Conservation (phyloP, 2,329 filamentous ascomycete species). For the Trichoderma gracile region DNA sequence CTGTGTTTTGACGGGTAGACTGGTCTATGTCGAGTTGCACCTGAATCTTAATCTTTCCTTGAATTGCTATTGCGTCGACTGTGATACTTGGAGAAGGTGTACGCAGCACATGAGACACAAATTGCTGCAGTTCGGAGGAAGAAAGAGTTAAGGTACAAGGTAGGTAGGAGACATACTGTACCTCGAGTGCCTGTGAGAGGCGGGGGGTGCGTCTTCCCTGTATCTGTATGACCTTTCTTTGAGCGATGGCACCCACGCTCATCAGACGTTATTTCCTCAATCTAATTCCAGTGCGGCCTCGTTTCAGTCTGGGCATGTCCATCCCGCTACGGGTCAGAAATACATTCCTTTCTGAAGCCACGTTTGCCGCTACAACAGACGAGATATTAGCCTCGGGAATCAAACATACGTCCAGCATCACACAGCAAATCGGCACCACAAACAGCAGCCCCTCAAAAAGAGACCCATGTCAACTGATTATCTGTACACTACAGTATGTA, state of each 20-base stretch:
- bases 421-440: neutral
- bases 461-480: neutral
- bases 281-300: slow-evolving; percentile 1
- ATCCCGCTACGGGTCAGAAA: neutral
- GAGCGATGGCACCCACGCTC: slow-evolving; percentile 1
- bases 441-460: neutral
- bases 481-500: no score
- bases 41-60: neutral
- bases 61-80: neutral
- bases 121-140: neutral
- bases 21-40: neutral
- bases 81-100: no score
- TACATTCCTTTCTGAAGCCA: neutral
- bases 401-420: neutral
- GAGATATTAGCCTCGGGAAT: no score
- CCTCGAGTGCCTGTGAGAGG: no score
- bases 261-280: neutral
- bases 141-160: no score
- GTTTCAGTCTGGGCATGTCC: slow-evolving; percentile 12
- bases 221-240: no score
- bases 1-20: neutral
- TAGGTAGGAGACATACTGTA: no score
- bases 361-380: neutral
- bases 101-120: neutral
- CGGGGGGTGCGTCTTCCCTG: no score